Base-by-base conservation (phyloP, 768 basidiomycete genomes). In the Agrocybe pediades region DNA sequence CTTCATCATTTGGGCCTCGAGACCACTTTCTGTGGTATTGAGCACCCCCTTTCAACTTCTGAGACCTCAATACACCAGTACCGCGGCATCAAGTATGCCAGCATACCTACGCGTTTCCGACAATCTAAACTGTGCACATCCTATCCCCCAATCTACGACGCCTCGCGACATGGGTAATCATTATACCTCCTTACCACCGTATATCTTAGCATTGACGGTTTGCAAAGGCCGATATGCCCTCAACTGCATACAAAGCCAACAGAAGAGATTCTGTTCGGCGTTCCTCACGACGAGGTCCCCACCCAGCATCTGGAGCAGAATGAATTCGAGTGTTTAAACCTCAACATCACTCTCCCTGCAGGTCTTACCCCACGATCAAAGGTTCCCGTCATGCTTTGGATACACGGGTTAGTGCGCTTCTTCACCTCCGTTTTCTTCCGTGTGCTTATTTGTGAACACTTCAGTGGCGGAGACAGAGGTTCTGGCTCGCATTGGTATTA, bases 351-450 rank as follows among this genome's bases (percentile, higher is more conserved):
- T n/a, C 80, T 82, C 51, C 90, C 90, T 9, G 82, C 78, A 21
- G 81, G 80, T 16, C 72, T 84, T 17, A 74, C 68, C 3, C 61
- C 78, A 2, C 71, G 73, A 42, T 85, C 87, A 36, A 77, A 73
- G 40, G 56, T 86, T 15, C 90, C 90, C 6, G 88, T 92, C 59
- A 90, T 92, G 89, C 67, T 90, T 41, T 92, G 89, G 90, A 74
- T 92, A n/a, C 90, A 92, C 70, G 90, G 90, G 89, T 91, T 61
- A 41, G 83, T 73, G 25, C 49, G 21, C 33, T 9, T 50, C 7
- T 58, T 43, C 46, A 17, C 41, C 9, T 23, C 39, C 53, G 51
- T 59, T 27, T 27, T 44, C 25, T 48, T 56, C 46, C 26, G 39
- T 20, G 53, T 19, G 47, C 30, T 48, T 50, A 55, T 8, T 48